Percentiles rank a stretch among this genome's conserved stretches.
These are phyloP conservation scores for Hypholoma sublateritium DNA, from an alignment of 768 basidiomycete genomes.

Conservation along the genomic window DNA sequence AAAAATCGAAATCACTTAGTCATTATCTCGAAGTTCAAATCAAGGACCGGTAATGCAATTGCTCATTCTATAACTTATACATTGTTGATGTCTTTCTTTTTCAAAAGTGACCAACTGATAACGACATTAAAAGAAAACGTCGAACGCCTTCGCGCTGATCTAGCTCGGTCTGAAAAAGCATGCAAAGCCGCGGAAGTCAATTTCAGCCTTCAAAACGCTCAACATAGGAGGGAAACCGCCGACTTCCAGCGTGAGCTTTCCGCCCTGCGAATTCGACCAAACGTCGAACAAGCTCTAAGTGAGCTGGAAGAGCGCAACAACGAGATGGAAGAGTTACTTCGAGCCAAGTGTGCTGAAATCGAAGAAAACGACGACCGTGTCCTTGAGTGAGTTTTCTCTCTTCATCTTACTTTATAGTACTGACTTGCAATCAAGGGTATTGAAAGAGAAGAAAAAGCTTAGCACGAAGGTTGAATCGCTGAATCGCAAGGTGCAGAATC, in stretches of 20 bases:
- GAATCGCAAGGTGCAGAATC: conserved; percentile 67
- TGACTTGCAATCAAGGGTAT: conserved; percentile 44
- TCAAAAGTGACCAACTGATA: conserved; percentile 49
- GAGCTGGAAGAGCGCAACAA: conserved; percentile 69
- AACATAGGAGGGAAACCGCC: conserved; percentile 64
- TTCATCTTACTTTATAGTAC: not conserved
- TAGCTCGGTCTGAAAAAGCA: conserved; percentile 55
- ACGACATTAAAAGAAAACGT: conserved; percentile 37
- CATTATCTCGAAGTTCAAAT: conserved; percentile 64
- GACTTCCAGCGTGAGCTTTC: conserved; percentile 59
- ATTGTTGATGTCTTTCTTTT: conserved; percentile 2
- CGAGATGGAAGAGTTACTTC: conserved; percentile 75
- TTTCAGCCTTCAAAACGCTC: conserved; percentile 60
- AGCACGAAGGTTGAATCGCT: conserved; percentile 66
- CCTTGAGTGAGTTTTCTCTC: conserved; percentile 59
- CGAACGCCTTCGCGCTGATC: conserved; percentile 40
- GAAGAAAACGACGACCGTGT: conserved; percentile 83
- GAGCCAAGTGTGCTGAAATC: conserved; percentile 71
- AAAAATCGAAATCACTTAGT: conserved; percentile 58
- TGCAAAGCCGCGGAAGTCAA: conserved; percentile 65
- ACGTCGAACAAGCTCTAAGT: conserved; percentile 51
- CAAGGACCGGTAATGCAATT: conserved; percentile 53
- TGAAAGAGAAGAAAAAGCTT: conserved; percentile 82
- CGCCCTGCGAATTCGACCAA: conserved; percentile 49
- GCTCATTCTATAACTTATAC: not conserved